These are phyloP conservation scores for Adansonia rubrostipa DNA, from an alignment of 441 rosid genomes.

Conservation along the genomic window DNA sequence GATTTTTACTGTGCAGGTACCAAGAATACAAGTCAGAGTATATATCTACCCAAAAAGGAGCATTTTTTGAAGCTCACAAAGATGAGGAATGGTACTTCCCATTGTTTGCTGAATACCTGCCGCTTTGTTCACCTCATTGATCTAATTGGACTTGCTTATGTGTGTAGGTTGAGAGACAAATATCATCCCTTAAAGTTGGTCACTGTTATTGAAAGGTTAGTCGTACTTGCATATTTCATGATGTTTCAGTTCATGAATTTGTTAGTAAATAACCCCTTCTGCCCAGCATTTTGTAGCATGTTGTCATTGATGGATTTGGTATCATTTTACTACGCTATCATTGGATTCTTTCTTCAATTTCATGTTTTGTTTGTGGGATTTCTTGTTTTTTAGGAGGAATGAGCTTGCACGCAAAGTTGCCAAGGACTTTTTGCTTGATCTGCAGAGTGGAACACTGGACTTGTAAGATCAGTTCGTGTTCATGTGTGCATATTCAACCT, in stretches of 20 bases:
- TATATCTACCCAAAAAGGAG: slow-evolving; percentile 87
- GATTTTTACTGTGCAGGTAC: slow-evolving; percentile 62
- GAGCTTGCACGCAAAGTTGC: slow-evolving; percentile 82
- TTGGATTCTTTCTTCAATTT: slow-evolving; percentile 8
- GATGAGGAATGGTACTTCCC: slow-evolving; percentile 82
- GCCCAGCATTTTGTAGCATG: not conserved
- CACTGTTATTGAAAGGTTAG: slow-evolving; percentile 82
- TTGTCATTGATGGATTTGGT: slow-evolving; percentile 1
- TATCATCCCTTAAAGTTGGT: slow-evolving; percentile 93
- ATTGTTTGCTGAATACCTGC: slow-evolving; percentile 19
- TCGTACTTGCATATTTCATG: slow-evolving; percentile 6
- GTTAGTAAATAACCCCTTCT: not conserved
- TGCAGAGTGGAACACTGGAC: slow-evolving; percentile 86
- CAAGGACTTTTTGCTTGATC: slow-evolving; percentile 85
- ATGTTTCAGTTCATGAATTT: slow-evolving; percentile 16
- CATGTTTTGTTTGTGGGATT: slow-evolving; percentile 18
- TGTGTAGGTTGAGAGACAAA: slow-evolving; percentile 84
- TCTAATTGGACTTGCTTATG: slow-evolving; percentile 35
- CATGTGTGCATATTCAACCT: slow-evolving; percentile 13
- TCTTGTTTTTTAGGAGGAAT: slow-evolving; percentile 67
- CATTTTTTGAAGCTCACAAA: slow-evolving; percentile 84
- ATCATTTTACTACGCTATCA: not conserved
- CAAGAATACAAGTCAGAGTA: slow-evolving; percentile 95
- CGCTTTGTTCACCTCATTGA: slow-evolving; percentile 24
- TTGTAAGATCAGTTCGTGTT: slow-evolving; percentile 55